A percentile compares a stretch with the other conserved stretches of the same genome.
These are phyloP conservation scores for Chenopodium formosanum DNA, from an alignment of 148 eudicot genomes.

Conservation along the genomic window DNA sequence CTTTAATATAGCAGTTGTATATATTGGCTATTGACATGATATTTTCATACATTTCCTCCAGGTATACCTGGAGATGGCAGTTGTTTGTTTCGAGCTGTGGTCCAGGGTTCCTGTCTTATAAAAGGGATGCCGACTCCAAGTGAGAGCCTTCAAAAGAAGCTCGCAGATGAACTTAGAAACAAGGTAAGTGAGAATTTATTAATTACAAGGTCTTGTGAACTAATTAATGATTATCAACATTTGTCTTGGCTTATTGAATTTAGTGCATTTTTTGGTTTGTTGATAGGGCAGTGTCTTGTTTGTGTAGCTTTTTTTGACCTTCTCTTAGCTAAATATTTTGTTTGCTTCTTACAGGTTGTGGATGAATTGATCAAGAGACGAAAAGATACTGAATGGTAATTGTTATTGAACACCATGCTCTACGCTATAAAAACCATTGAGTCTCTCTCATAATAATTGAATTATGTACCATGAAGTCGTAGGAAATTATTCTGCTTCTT, in stretches of 20 bases:
- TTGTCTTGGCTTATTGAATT: background rate
- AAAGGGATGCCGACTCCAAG: slow-evolving; percentile 62
- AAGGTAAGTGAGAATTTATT: slow-evolving; percentile 26
- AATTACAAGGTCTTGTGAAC: background rate
- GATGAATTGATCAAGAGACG: slow-evolving; percentile 82
- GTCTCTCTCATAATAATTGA: background rate
- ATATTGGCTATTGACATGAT: background rate
- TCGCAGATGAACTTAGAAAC: slow-evolving; percentile 77
- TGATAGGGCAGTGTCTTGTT: background rate
- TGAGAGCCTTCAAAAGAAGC: slow-evolving; percentile 59
- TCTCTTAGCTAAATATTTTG: background rate
- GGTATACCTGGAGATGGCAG: slow-evolving; percentile 90
- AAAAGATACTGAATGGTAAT: slow-evolving; percentile 74
- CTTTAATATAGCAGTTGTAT: background rate
- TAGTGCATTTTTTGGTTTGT: background rate
- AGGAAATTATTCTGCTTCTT: background rate
- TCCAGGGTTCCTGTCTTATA: slow-evolving; percentile 66
- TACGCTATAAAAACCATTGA: background rate
- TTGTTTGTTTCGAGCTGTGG: slow-evolving; percentile 83
- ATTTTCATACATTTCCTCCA: slow-evolving; percentile 26
- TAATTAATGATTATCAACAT: background rate
- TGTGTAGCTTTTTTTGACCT: background rate
- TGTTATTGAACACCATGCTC: background rate
- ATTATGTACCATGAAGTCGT: background rate
- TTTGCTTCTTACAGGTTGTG: slow-evolving; percentile 53